These are phyloP conservation scores for Cutaneotrichosporon sp. DNA, from an alignment of 1,284 basidiomycete species.

Conservation along the genomic window DNA sequence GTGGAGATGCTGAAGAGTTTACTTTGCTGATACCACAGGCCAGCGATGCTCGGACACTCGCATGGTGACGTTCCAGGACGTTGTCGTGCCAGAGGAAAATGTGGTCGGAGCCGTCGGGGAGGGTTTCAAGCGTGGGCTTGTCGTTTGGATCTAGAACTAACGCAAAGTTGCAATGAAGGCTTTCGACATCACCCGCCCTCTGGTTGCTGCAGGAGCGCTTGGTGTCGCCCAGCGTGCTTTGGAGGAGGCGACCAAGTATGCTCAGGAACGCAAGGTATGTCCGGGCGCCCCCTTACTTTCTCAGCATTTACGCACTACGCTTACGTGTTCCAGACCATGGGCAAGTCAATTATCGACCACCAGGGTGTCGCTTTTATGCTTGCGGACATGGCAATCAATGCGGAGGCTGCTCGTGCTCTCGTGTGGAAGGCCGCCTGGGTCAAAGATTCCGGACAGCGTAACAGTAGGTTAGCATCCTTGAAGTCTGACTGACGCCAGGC, in stretches of 20 bases:
- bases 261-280: conserved; percentile 51
- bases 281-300: neutral
- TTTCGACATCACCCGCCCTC: conserved; percentile 53
- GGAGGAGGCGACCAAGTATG: conserved; percentile 54
- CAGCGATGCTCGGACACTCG: conserved; percentile 56
- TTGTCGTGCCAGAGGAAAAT: conserved; percentile 53
- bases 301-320: neutral
- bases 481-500: conserved; percentile 27
- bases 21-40: conserved; percentile 18
- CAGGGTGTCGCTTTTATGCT: conserved; percentile 55
- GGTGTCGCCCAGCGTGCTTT: conserved; percentile 54
- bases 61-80: conserved; percentile 55
- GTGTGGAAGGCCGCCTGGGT: conserved; percentile 53
- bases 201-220: conserved; percentile 54
- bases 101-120: conserved; percentile 53
- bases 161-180: conserved; percentile 51
- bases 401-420: conserved; percentile 51
- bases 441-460: conserved; percentile 52
- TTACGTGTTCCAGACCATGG: conserved; percentile 51
- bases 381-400: conserved; percentile 56
- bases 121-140: conserved; percentile 50
- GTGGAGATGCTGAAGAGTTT: conserved; percentile 21
- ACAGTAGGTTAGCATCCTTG: conserved; percentile 35
- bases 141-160: neutral
- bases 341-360: conserved; percentile 54